A percentile compares a stretch with the other conserved stretches of the same genome.
Conservation (phyloP, 805 yeast genomes). For the Pichia scutulata region DNA sequence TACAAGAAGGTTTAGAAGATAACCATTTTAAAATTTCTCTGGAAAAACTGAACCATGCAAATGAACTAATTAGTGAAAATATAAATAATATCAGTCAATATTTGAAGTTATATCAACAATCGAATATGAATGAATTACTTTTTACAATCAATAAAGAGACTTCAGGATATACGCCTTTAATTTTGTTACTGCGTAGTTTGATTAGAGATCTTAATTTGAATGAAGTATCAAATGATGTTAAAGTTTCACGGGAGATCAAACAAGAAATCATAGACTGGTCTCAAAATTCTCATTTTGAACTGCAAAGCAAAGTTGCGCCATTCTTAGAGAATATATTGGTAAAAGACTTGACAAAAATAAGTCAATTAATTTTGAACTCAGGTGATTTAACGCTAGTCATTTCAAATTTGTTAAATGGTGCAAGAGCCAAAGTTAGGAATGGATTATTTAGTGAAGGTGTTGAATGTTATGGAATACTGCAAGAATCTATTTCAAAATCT, state of each 20-base stretch:
- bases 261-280: slow-evolving; percentile 26
- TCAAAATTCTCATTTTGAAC: slow-evolving; percentile 28
- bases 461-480: slow-evolving; percentile 26
- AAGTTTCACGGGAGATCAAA: slow-evolving; percentile 9
- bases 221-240: not conserved
- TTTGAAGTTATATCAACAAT: slow-evolving; percentile 20
- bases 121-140: slow-evolving; percentile 23
- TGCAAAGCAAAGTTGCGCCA: slow-evolving; percentile 28
- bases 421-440: slow-evolving; percentile 18
- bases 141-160: slow-evolving; percentile 24
- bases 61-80: slow-evolving; percentile 22
- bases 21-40: slow-evolving; percentile 18
- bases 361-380: slow-evolving; percentile 25
- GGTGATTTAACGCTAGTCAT: slow-evolving; percentile 28
- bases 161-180: slow-evolving; percentile 24
- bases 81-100: slow-evolving; percentile 22
- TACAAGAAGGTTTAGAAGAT: slow-evolving; percentile 1
- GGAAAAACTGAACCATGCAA: slow-evolving; percentile 21
- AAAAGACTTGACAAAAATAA: slow-evolving; percentile 22
- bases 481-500: slow-evolving; percentile 20
- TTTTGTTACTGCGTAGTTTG: slow-evolving; percentile 20
- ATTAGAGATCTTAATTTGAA: slow-evolving; percentile 15
- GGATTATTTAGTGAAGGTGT: slow-evolving; percentile 20
- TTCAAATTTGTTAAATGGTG: slow-evolving; percentile 23
- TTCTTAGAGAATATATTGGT: slow-evolving; percentile 22